Percentiles rank a stretch among this genome's conserved stretches.
Evolutionary conservation across 2,329 filamentous ascomycete species (phyloP).

Genomic region (Hymenoscyphus occultus): DNA sequence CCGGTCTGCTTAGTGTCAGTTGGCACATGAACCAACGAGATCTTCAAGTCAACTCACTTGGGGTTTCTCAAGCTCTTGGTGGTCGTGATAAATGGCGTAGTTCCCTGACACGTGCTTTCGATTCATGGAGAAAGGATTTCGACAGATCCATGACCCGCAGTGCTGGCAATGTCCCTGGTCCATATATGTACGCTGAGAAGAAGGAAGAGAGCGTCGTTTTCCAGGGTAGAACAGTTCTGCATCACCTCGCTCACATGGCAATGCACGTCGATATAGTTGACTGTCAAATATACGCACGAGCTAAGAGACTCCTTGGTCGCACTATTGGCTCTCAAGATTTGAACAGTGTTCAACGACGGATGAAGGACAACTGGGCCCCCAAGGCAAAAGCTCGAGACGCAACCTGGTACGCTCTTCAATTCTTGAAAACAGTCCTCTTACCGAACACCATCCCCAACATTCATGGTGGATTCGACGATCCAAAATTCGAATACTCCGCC

Average conservation of each 20-base stretch:
- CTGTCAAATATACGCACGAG: constrained; percentile 91
- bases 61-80: constrained; percentile 73
- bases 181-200: constrained; percentile 55
- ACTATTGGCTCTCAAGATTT: constrained; percentile 82
- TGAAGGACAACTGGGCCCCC: constrained; percentile 87
- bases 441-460: constrained; percentile 48
- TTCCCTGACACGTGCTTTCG: constrained; percentile 81
- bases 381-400: constrained; percentile 86
- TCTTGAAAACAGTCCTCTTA: constrained; percentile 79
- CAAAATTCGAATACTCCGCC: constrained; percentile 64
- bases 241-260: constrained; percentile 94
- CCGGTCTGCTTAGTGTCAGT: constrained; percentile 85
- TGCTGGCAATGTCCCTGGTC: constrained; percentile 46
- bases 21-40: constrained; percentile 99
- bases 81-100: constrained; percentile 89
- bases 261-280: constrained; percentile 98
- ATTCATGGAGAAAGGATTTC: constrained; percentile 90
- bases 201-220: constrained; percentile 70
- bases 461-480: constrained; percentile 34
- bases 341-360: constrained; percentile 72
- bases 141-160: constrained; percentile 70
- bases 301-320: constrained; percentile 78
- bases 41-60: constrained; percentile 84
- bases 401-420: constrained; percentile 86
- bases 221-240: constrained; percentile 83